Evolutionary conservation across 108 stramenopile species (phyloP).

Genomic region (Hondaea fermentalgiana): DNA sequence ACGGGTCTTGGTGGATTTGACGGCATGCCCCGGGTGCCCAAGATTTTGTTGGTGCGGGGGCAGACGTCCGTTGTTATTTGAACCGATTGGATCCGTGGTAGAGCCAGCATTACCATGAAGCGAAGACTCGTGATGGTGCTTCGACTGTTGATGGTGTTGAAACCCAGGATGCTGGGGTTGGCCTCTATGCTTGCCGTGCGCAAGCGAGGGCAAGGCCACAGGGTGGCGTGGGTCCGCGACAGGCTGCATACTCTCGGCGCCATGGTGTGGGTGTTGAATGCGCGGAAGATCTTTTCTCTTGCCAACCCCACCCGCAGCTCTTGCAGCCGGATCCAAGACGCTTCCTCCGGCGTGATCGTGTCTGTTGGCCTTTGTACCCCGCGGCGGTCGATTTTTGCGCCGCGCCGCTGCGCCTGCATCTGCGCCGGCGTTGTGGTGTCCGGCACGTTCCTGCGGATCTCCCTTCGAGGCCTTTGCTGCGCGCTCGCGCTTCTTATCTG

Average conservation of each 20-base stretch:
- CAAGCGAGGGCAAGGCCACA: too few species aligned
- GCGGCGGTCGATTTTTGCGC: background rate
- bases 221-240: too few species aligned
- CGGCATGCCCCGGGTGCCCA: background rate
- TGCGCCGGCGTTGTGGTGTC: background rate
- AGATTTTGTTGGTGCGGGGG: background rate
- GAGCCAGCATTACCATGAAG: background rate
- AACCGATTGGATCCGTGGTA: background rate
- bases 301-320: too few species aligned
- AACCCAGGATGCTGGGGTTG: background rate
- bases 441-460: background rate
- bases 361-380: too few species aligned
- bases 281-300: too few species aligned
- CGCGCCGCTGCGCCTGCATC: background rate
- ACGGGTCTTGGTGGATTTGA: background rate
- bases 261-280: too few species aligned
- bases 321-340: too few species aligned
- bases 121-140: too few species aligned
- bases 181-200: too few species aligned
- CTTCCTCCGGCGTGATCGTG: too few species aligned
- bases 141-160: background rate
- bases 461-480: background rate
- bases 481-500: constrained; percentile 12
- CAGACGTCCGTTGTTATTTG: background rate
- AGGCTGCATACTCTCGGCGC: too few species aligned